Percentiles rank a stretch among this genome's conserved stretches.
Conservation (phyloP, 2,329 filamentous ascomycete genomes). For the Xylariomycetidae sp. region DNA sequence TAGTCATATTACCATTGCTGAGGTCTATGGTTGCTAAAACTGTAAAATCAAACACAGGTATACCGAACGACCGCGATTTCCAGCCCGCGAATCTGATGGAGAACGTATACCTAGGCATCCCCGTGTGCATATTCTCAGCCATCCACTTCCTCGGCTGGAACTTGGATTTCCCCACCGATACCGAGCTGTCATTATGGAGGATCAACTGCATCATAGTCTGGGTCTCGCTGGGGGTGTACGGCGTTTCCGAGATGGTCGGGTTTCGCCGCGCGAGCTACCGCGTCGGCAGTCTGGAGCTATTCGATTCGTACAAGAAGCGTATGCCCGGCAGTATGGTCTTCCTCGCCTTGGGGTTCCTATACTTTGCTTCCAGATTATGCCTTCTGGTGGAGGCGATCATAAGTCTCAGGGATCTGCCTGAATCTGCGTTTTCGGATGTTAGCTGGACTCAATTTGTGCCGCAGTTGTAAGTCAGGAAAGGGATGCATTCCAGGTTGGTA, state of each 20-base stretch:
- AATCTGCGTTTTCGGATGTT: conserved; percentile 2
- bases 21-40: too few relatives aligned
- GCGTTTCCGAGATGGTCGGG: conserved; percentile 5
- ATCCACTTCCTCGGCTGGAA: conserved; percentile 4
- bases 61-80: conserved; percentile 7
- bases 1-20: too few relatives aligned
- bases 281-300: conserved; percentile 4
- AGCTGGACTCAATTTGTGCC: too few relatives aligned
- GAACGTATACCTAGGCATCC: conserved; percentile 5
- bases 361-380: conserved; percentile 1
- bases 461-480: too few relatives aligned
- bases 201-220: conserved; percentile 5
- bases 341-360: conserved; percentile 1
- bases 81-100: conserved; percentile 5
- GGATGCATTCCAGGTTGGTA: too few relatives aligned
- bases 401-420: conserved; percentile 5
- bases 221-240: not conserved
- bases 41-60: conserved; percentile 1
- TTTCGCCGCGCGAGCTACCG: conserved; percentile 4
- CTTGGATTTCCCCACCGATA: conserved; percentile 1
- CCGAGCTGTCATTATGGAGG: conserved; percentile 5
- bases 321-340: conserved; percentile 5
- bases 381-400: conserved; percentile 4
- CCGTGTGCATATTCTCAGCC: conserved; percentile 3
- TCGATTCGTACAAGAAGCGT: conserved; percentile 5